Evolutionary conservation across 495 filamentous ascomycete species (phyloP), one percentile per base, ranked within the genome.

Genomic region (Usnea hakonensis): DNA sequence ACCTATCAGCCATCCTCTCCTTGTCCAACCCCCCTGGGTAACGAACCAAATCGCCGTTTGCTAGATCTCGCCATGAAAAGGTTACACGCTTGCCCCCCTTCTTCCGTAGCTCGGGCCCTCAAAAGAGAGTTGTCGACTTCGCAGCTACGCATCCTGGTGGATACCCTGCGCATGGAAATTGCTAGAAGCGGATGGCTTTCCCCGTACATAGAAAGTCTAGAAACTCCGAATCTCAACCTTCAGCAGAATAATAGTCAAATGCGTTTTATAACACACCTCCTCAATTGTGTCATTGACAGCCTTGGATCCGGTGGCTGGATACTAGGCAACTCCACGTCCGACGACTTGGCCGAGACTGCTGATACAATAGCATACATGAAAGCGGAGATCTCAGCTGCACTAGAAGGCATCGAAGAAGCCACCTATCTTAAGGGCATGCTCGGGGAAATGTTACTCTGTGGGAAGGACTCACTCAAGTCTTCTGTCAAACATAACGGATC

Each of bases 301-400:
- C 81, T 96, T n/a, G 90, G 91, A 13, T 79, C 88, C 21, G 86
- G 82, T 16, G 90, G 90, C 35, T 97, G 89, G 89, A 83, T 96
- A 57, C 76, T 84, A 9, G 84, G 83, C 40, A 78, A 81, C 35
- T 72, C 78, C 6, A 65, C 79, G n/a, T 73, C 76, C 8, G 77
- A 78, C 26, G 75, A 80, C 32, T 73, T 83, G 26, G 75, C 78
- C 5, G 82, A 84, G 50, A 84, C 87, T 66, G 79, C 89, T 56
- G 76, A 79, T 30, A 74, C 81, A 13, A 83, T 93, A 52, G 70
- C 77, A 1, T 80, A 85, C 60, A 84, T 95, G 73, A 83, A 83
- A 65, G 78, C 83, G 7, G 90, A 94, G 66, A 79, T 93, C 58
- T 87, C 85, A 21, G 86, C 86, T 19, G 88, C 89, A 0, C 76